A percentile compares a stretch with the other conserved stretches of the same genome.
These are phyloP conservation scores for Ensete ventricosum DNA, from an alignment of 176 grass and related monocot species.

Conservation along the genomic window DNA sequence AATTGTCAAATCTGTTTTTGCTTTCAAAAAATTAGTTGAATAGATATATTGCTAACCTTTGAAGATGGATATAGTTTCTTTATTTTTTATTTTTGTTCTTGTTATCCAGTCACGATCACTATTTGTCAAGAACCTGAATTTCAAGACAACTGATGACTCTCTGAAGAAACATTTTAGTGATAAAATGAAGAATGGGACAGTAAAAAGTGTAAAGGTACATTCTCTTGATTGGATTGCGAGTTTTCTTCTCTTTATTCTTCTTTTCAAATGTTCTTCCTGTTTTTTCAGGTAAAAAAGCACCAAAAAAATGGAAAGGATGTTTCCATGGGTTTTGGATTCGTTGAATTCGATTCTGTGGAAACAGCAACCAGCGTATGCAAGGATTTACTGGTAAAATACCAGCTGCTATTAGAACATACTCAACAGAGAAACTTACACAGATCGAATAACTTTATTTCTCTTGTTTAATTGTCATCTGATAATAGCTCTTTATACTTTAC, in stretches of 20 bases:
- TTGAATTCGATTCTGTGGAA: constrained; percentile 93
- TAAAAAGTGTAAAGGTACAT: constrained; percentile 81
- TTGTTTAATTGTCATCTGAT: constrained; percentile 3
- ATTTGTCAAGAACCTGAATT: constrained; percentile 97
- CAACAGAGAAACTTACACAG: neutral
- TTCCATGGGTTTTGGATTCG: constrained; percentile 93
- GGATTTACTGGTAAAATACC: constrained; percentile 62
- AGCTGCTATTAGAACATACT: neutral
- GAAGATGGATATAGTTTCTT: neutral
- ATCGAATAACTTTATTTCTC: constrained; percentile 5
- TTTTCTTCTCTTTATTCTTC: constrained; percentile 10
- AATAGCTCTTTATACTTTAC: constrained; percentile 1
- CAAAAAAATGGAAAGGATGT: constrained; percentile 82
- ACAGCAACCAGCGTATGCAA: constrained; percentile 78
- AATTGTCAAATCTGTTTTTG: too few species aligned
- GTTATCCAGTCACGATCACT: constrained; percentile 66
- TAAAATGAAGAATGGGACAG: constrained; percentile 55
- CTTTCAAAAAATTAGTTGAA: neutral
- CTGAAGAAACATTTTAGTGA: constrained; percentile 73
- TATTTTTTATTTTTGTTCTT: neutral
- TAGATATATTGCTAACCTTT: neutral
- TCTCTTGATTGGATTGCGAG: constrained; percentile 13
- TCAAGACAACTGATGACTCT: constrained; percentile 73
- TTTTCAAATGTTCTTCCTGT: constrained; percentile 16
- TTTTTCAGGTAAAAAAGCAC: constrained; percentile 71